Base-by-base conservation (phyloP, 2,329 filamentous ascomycete genomes). In the Ceratocystis colombiana region DNA sequence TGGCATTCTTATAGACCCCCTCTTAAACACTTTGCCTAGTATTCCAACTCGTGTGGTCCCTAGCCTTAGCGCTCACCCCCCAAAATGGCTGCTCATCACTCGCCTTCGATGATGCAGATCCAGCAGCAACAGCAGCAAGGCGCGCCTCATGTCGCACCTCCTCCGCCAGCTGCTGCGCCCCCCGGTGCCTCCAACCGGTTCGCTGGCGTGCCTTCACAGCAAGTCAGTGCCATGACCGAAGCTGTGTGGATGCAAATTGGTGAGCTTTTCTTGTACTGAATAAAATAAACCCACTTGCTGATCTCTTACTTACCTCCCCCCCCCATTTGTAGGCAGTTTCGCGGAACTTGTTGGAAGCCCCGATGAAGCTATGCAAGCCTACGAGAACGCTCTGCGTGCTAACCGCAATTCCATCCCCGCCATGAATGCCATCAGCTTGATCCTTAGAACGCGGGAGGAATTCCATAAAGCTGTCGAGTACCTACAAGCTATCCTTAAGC, bases 391-490 rank as follows among this genome's bases (percentile, higher is more conserved):
- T 53, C 82, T 97, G 69, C 84, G 85, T 71, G 89, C 92, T 74
- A 97, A 97, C 73, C 84, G 86, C 61, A 90, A 89, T 79, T 97
- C 93, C 20, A 88, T 94, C 62, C 84, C 86, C 0, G 94, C 94
- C 37, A 93, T 97, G 89, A 95, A 91, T 71, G 89, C 91, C 68
- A 96, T 97, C 70, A 94, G 92, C 68, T 85, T 89, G 74, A 94
- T 97, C 68, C 81, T 96, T 68, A 87, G 95, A 71, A 92, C 89
- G 46, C 90, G 92, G 73, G 94, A 97, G 75, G 89, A 96, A 57
- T 99, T 96, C 72, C 87, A 89, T 57, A 94, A 94, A 73, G 94
- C 94, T 0, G 88, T 96, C 64, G 93, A 97, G 73, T 97, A 93
- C 74, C 82, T 97, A 64, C 87, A 94, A 72, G 89, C 87, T 69